These are phyloP conservation scores for Epicoccum sorghinum DNA, from an alignment of 2,329 filamentous ascomycete species.

Conservation along the genomic window DNA sequence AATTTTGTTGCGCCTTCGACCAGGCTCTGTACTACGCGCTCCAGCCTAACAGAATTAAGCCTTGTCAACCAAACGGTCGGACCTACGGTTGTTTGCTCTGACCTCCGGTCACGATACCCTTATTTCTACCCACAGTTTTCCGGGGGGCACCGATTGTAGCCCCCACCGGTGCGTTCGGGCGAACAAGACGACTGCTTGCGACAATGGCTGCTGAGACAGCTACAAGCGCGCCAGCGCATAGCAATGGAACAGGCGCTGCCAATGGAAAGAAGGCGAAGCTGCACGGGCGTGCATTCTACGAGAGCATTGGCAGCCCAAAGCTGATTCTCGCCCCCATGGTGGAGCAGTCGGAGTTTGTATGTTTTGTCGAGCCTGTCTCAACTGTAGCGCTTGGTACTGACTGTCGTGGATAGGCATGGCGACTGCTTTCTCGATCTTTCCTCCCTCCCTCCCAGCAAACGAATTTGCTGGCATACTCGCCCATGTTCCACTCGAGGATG, in stretches of 20 bases:
- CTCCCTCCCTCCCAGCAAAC: constrained; percentile 66
- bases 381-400: not conserved
- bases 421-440: constrained; percentile 93
- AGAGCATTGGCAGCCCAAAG: constrained; percentile 91
- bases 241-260: constrained; percentile 15
- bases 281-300: constrained; percentile 87
- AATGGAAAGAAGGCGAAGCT: constrained; percentile 60
- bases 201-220: constrained; percentile 26
- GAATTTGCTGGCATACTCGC: constrained; percentile 81
- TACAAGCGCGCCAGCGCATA: constrained; percentile 14
- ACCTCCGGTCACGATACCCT: constrained; percentile 26
- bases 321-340: constrained; percentile 96
- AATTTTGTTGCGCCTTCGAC: constrained; percentile 11
- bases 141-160: constrained; percentile 31
- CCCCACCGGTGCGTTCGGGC: constrained; percentile 15
- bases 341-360: constrained; percentile 95
- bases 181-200: constrained; percentile 17
- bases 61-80: not conserved
- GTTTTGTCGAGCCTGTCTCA: constrained; percentile 43
- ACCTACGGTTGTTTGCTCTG: not conserved
- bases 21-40: not conserved
- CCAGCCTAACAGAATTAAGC: not conserved
- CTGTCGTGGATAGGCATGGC: constrained; percentile 74
- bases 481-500: constrained; percentile 93
- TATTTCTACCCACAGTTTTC: constrained; percentile 18